phyloP scores from a whole-genome alignment of 805 yeast genomes.

The Saccharomyces eubayanus region DNA sequence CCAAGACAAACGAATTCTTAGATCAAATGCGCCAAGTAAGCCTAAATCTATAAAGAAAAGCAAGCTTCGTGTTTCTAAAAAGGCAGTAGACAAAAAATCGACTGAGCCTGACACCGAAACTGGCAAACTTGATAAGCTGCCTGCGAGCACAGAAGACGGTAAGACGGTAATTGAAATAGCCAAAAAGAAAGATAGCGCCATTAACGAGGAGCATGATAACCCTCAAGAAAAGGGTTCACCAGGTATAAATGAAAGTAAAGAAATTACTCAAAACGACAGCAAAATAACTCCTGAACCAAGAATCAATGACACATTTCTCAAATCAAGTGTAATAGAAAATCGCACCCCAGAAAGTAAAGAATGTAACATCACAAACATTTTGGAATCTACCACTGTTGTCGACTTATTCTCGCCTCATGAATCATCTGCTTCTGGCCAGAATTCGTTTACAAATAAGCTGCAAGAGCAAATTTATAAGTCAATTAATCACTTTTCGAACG shows the following conservation, averaged over 20 bases:
- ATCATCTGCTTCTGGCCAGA: neutral
- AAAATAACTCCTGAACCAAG: neutral
- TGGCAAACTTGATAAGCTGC: neutral
- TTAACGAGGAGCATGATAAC: neutral
- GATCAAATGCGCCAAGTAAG: neutral
- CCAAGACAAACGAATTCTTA: slow-evolving; percentile 6
- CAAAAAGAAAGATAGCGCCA: neutral
- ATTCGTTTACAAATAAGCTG: slow-evolving; percentile 29
- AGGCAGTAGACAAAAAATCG: neutral
- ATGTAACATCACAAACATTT: neutral
- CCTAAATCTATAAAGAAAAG: neutral
- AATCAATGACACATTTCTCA: neutral
- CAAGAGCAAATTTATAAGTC: slow-evolving; percentile 34
- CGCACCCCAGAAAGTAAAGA: neutral
- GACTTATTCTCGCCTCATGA: neutral
- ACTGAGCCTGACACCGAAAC: neutral
- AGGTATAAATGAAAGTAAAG: neutral
- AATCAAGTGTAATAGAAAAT: neutral
- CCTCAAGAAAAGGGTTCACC: neutral
- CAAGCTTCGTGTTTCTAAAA: neutral
- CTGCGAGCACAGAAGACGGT: neutral
- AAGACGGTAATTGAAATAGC: neutral
- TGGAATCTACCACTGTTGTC: slow-evolving; percentile 4
- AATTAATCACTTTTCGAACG: slow-evolving; percentile 30
- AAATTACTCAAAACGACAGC: neutral